A percentile compares a stretch with the other conserved stretches of the same genome.
phyloP scores from a whole-genome alignment of 1,284 basidiomycete genomes.

The Malassezia pachydermatis region DNA sequence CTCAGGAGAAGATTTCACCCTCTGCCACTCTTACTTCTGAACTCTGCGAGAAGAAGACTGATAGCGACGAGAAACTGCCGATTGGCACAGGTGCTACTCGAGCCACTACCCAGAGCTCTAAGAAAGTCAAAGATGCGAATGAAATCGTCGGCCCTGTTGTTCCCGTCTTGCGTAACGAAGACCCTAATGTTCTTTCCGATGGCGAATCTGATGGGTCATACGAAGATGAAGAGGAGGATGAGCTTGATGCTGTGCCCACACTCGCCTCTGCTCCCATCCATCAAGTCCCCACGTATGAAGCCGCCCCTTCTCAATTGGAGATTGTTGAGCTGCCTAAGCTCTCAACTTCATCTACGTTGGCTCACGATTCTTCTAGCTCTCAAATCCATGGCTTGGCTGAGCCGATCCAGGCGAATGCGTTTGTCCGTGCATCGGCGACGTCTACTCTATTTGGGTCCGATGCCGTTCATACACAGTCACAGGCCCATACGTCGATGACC shows the following conservation, averaged over 20 bases:
- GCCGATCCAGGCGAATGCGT: no score
- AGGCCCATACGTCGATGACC: no score
- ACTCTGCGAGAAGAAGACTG: neutral
- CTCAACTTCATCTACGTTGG: no score
- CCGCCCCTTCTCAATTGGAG: neutral
- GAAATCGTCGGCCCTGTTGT: constrained; percentile 14
- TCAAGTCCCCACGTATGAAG: neutral
- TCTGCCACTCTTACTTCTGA: neutral
- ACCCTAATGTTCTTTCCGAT: neutral
- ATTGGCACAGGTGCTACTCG: neutral
- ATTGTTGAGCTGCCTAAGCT: no score
- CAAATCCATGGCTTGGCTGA: no score
- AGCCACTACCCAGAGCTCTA: neutral
- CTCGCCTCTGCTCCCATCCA: no score
- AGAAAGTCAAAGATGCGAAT: constrained; percentile 14
- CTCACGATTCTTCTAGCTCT: no score
- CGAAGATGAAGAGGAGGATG: neutral
- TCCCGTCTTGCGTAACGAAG: constrained; percentile 15
- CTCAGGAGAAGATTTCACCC: neutral
- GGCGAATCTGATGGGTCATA: constrained; percentile 1
- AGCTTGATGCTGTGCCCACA: neutral
- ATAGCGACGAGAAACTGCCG: neutral
- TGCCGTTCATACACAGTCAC: no score
- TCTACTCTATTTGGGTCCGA: no score
- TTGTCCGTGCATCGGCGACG: no score